phyloP scores from a whole-genome alignment of 108 stramenopile genomes.

The Pseudonitzschia pungens region DNA sequence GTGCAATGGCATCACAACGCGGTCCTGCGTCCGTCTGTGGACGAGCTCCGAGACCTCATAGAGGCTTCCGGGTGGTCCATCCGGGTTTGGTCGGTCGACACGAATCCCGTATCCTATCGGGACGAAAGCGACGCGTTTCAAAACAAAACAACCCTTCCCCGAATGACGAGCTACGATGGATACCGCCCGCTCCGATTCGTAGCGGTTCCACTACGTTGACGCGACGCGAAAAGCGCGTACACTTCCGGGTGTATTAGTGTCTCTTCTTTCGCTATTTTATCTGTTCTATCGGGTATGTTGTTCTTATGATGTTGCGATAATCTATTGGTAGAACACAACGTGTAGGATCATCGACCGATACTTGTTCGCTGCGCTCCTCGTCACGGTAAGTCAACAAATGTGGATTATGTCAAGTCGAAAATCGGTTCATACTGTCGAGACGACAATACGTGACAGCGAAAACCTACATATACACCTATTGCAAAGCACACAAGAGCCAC shows the following conservation, averaged over 20 bases:
- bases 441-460: too few relatives aligned
- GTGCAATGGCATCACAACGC: slow-evolving; percentile 85
- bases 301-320: too few relatives aligned
- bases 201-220: slow-evolving; percentile 4
- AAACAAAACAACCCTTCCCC: slow-evolving; percentile 34
- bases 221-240: background rate
- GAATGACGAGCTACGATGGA: slow-evolving; percentile 67
- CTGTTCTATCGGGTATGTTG: too few relatives aligned
- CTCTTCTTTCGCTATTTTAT: background rate
- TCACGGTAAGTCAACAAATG: too few relatives aligned
- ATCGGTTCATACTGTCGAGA: background rate
- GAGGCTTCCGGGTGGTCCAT: slow-evolving; percentile 56
- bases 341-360: too few relatives aligned
- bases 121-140: slow-evolving; percentile 30
- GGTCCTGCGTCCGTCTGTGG: slow-evolving; percentile 53
- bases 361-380: too few relatives aligned
- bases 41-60: slow-evolving; percentile 69
- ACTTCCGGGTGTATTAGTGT: too few relatives aligned
- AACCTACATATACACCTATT: background rate
- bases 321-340: too few relatives aligned
- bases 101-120: slow-evolving; percentile 61
- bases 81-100: slow-evolving; percentile 61
- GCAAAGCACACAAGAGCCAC: background rate
- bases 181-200: slow-evolving; percentile 71
- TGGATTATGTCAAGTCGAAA: background rate